A percentile compares a stretch with the other conserved stretches of the same genome.
phyloP scores from a whole-genome alignment of 495 filamentous ascomycete genomes.

The Aspergillus haitiensis region DNA sequence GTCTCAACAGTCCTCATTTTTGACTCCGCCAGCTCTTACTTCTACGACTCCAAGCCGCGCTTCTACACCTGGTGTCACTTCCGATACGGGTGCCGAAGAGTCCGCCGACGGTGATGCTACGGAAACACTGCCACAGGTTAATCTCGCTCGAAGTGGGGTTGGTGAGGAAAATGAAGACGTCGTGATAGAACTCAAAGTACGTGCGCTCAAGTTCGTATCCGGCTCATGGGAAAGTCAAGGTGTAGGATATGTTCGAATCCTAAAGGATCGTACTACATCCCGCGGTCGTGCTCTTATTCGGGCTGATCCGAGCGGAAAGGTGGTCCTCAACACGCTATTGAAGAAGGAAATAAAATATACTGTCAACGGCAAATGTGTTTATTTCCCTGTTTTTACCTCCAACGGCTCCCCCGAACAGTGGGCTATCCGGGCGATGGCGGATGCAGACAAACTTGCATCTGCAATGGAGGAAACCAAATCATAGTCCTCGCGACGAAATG shows the following conservation, averaged over 20 bases:
- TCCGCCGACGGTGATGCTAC: conserved; percentile 54
- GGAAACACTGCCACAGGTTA: conserved; percentile 53
- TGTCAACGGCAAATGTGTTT: conserved; percentile 53
- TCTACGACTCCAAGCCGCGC: conserved; percentile 35
- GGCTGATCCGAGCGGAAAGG: conserved; percentile 65
- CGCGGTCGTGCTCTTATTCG: conserved; percentile 65
- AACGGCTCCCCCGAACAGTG: conserved; percentile 58
- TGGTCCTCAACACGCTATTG: conserved; percentile 66
- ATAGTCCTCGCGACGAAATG: conserved; percentile 15
- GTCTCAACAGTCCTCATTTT: conserved; percentile 32
- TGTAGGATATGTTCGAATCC: conserved; percentile 62
- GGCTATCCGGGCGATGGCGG: conserved; percentile 62
- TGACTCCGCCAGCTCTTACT: conserved; percentile 37
- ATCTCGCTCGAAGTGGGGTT: conserved; percentile 60
- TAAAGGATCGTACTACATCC: conserved; percentile 64
- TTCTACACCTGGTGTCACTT: conserved; percentile 52
- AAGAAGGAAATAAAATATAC: conserved; percentile 60
- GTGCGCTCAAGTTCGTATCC: conserved; percentile 54
- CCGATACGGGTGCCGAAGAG: conserved; percentile 61
- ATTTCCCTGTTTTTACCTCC: conserved; percentile 54
- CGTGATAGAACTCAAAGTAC: conserved; percentile 62
- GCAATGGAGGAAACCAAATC: conserved; percentile 28
- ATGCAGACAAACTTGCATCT: conserved; percentile 20
- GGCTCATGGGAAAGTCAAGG: conserved; percentile 58
- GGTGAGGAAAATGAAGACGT: conserved; percentile 72